Evolutionary conservation across 495 filamentous ascomycete species (phyloP).

Genomic region (Astrothelium macrocarpum): DNA sequence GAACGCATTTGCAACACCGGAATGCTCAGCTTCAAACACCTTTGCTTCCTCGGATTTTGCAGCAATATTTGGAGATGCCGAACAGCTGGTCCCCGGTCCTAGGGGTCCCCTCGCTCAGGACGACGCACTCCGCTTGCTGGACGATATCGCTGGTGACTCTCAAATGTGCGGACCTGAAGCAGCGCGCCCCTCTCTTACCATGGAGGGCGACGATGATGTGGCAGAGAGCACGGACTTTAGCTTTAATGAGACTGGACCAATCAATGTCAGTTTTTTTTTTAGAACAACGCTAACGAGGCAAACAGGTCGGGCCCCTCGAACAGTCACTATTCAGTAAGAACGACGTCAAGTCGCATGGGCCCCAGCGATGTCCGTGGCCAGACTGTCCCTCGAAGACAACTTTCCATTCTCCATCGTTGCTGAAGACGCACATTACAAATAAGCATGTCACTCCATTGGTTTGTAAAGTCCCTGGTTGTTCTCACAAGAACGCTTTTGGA

Average conservation of each 20-base stretch:
- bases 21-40: too few species aligned
- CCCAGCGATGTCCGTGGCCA: constrained; percentile 4
- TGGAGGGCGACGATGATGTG: background rate
- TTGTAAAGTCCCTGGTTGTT: background rate
- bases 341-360: background rate
- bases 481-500: background rate
- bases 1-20: background rate
- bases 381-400: constrained; percentile 10
- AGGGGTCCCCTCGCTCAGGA: background rate
- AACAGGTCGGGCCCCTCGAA: background rate
- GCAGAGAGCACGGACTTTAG: background rate
- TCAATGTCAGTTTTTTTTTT: constrained; percentile 16
- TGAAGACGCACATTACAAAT: constrained; percentile 8
- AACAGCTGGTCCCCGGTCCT: background rate
- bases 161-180: background rate
- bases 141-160: background rate
- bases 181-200: background rate
- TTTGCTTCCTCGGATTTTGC: background rate
- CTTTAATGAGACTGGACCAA: background rate
- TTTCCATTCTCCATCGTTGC: constrained; percentile 7
- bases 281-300: constrained; percentile 12
- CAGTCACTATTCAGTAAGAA: background rate
- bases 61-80: background rate
- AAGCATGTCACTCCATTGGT: background rate
- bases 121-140: background rate